Evolutionary conservation across 306 rosid species (phyloP), one percentile per base, ranked within the genome.

Genomic region (Castanea sativa): DNA sequence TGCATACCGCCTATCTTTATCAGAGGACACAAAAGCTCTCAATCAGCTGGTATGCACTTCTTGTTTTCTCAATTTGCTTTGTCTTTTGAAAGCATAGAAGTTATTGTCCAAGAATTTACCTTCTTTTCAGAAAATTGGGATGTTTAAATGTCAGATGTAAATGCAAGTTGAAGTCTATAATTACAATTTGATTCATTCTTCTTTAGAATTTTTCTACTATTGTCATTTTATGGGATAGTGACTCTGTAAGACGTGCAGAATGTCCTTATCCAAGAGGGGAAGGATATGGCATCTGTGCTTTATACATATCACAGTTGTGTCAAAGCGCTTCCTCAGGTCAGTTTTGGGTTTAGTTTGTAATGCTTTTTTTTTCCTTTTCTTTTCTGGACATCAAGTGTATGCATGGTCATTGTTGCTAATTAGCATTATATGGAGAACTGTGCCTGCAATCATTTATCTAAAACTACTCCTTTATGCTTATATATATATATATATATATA

Each of bases 1-100:
- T 38, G 99, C 99, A 6, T 94, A 94, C 70, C 93, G 99, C 73
- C 77, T 94, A 55, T 92, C 99, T 67, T 86, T 94, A 65, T 87
- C 99, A n/a, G 99, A 94, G 90, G 99, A 94, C 84, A 94, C 99
- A 12, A 94, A 92, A 86, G 99, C 99, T 76, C 93, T 94, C 75
- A 94, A 91, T 87, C 97, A 90, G 88, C 84, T 94, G 95, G 99
- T 94, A 87, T 77, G 89, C 80, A 60, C 51, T 33, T 80, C 35
- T 58, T 69, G 78, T 79, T 35, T 33, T 59, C 9, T 51, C 30
- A 4, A 16, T 79, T 59, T 65, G 32, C 61, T 33, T 73, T 1
- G 20, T 55, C 16, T 21, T 61, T 16, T 14, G 15, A 74, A n/a
- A 29, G 75, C 38, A 16, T 79, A 59, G 38, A 18, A 72, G 4